Evolutionary conservation across 306 rosid species (phyloP).

Genomic region (Citrullus mucosospermus): DNA sequence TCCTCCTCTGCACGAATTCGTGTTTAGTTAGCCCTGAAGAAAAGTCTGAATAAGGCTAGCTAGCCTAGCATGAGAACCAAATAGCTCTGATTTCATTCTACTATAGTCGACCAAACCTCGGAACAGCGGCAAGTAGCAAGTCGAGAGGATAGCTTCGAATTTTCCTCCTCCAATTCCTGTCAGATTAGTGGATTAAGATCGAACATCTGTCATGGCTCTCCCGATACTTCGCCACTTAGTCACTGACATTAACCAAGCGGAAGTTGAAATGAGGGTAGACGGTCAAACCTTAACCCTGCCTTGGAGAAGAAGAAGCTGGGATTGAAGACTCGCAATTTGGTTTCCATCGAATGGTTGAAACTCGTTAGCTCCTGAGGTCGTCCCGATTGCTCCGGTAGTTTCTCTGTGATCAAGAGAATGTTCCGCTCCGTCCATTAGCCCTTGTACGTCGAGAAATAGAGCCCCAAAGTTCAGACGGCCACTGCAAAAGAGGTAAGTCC

Average conservation of each 20-base stretch:
- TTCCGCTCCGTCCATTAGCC: background rate
- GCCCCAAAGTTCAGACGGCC: background rate
- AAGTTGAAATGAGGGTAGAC: background rate
- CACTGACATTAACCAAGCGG: background rate
- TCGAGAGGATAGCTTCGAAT: constrained; percentile 41
- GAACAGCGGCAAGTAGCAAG: constrained; percentile 34
- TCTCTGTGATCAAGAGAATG: background rate
- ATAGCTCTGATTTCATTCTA: background rate
- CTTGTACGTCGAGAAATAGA: background rate
- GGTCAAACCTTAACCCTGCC: constrained; percentile 44
- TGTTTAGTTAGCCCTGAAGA: background rate
- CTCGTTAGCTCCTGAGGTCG: background rate
- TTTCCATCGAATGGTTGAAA: constrained; percentile 7
- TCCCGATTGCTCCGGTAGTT: background rate
- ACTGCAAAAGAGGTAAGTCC: background rate
- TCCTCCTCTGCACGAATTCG: constrained; percentile 42
- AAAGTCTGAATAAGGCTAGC: background rate
- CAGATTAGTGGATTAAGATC: constrained; percentile 5
- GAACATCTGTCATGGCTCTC: background rate
- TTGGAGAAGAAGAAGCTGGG: constrained; percentile 22
- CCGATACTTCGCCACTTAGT: background rate
- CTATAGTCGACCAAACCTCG: constrained; percentile 29
- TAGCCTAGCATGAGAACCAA: background rate
- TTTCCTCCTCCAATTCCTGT: constrained; percentile 63
- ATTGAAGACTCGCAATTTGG: constrained; percentile 23